Base-by-base conservation (phyloP, 345 rosid genomes). In the Gossypioides kirkii region DNA sequence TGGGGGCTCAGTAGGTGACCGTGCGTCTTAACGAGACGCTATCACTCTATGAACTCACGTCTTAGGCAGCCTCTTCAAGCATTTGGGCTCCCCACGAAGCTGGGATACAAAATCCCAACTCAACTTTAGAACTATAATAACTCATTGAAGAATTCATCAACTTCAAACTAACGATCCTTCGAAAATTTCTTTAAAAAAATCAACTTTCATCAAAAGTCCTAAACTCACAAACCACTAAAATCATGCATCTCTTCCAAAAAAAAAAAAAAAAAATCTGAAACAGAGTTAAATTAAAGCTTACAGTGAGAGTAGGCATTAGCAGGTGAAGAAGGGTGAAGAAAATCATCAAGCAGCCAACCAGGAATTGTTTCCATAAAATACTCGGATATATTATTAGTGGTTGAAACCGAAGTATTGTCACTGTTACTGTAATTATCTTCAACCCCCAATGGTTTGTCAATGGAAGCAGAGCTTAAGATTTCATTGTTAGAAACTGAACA, bases 271-370 rank as follows among this genome's bases (percentile, higher is more conserved):
- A 47, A 47, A 53, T n/a, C 58, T 32, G 5, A 32, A 32, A 32
- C 38, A 32, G 38, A 32, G 38, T 5, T 32, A 10, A 43, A 43
- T 8, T 1, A 43, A 43, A 77, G 89, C 79, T 83, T 79, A 74
- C 75, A 65, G 52, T 72, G 79, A 63, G 81, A 74, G 52, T 73
- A 80, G 65, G 81, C 79, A 71, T 76, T 74, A 23, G 76, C 62
- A 7, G 74, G 14, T 28, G 81, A 67, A 2, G 86, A 72, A 55
- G 94, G 90, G 55, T 89, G 93, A 22, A 90, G 95, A 76, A 94
- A 81, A 77, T 94, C 98, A 28, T 92, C 97, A 0, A 94, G 87
- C 13, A 76, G 80, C 95, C 94, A 94, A n/a, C 98, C 94, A 0
- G 95, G 97, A 71, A 90, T 70, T 18, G 89, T 84, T 78, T 87